phyloP scores from a whole-genome alignment of 257 asterid species.

The Osmanthus fragrans region DNA sequence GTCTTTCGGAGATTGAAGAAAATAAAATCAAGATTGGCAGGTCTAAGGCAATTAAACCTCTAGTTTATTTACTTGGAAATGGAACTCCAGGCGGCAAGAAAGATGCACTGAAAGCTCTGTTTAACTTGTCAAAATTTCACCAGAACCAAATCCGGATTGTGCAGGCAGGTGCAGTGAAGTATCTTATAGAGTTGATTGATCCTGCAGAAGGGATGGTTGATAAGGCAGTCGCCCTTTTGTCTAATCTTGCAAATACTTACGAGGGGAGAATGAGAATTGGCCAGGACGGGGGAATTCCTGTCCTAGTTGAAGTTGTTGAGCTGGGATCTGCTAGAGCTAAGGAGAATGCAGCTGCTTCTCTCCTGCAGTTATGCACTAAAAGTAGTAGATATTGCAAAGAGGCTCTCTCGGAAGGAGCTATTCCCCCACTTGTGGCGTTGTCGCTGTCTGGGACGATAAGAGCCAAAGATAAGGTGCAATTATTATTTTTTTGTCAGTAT shows the following conservation, averaged over 20 bases:
- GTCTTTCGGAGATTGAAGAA: slow-evolving; percentile 80
- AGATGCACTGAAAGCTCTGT: slow-evolving; percentile 70
- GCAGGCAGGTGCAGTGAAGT: slow-evolving; percentile 84
- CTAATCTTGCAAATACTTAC: slow-evolving; percentile 73
- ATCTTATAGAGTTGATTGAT: slow-evolving; percentile 86
- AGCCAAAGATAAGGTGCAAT: slow-evolving; percentile 75
- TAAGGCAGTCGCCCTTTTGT: slow-evolving; percentile 82
- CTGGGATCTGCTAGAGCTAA: slow-evolving; percentile 83
- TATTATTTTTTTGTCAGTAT: neutral
- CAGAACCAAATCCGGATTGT: slow-evolving; percentile 71
- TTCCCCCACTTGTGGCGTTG: slow-evolving; percentile 82
- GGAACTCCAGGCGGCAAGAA: slow-evolving; percentile 91
- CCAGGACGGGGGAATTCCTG: slow-evolving; percentile 67
- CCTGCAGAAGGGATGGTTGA: slow-evolving; percentile 94
- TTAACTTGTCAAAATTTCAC: slow-evolving; percentile 65
- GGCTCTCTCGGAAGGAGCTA: slow-evolving; percentile 83
- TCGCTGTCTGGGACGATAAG: slow-evolving; percentile 82
- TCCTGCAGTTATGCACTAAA: slow-evolving; percentile 75
- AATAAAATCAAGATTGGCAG: slow-evolving; percentile 74
- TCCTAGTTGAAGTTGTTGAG: slow-evolving; percentile 86
- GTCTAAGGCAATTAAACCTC: slow-evolving; percentile 76
- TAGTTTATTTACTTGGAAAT: slow-evolving; percentile 75
- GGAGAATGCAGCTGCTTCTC: slow-evolving; percentile 95
- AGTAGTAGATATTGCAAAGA: slow-evolving; percentile 65
- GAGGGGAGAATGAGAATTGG: slow-evolving; percentile 79